Evolutionary conservation across 257 asterid genomes (phyloP).

Genomic region (Solanum infundibuliforme): DNA sequence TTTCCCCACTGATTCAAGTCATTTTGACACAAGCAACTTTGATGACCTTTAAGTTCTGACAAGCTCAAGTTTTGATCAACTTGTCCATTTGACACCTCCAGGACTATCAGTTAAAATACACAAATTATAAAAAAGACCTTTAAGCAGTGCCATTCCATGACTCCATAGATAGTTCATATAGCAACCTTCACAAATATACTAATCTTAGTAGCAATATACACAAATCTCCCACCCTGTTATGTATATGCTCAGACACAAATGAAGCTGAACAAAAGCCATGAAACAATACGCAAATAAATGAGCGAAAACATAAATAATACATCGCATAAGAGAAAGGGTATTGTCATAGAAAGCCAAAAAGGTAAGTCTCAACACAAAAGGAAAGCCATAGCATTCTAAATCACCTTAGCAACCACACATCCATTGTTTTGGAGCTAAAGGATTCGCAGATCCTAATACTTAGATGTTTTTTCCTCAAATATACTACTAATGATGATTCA

Average conservation of each 20-base stretch:
- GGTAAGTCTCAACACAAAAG: neutral
- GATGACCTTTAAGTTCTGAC: neutral
- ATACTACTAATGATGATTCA: neutral
- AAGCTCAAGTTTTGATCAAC: neutral
- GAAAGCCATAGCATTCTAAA: neutral
- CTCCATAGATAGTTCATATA: neutral
- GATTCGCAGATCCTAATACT: neutral
- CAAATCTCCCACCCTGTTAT: neutral
- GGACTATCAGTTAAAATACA: neutral
- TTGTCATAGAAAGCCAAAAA: neutral
- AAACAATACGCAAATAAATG: neutral
- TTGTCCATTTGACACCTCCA: neutral
- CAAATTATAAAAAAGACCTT: constrained; percentile 1
- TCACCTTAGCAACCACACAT: neutral
- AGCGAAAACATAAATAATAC: neutral
- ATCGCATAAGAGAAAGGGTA: neutral
- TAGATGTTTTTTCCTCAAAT: neutral
- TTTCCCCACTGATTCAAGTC: neutral
- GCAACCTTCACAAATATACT: neutral
- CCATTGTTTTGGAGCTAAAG: neutral
- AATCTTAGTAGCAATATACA: neutral
- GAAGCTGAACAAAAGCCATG: neutral
- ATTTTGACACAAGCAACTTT: neutral
- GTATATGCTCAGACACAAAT: neutral
- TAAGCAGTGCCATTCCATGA: neutral